Base-by-base conservation (phyloP, 495 filamentous ascomycete genomes). In the Trichoderma asperelloides region DNA sequence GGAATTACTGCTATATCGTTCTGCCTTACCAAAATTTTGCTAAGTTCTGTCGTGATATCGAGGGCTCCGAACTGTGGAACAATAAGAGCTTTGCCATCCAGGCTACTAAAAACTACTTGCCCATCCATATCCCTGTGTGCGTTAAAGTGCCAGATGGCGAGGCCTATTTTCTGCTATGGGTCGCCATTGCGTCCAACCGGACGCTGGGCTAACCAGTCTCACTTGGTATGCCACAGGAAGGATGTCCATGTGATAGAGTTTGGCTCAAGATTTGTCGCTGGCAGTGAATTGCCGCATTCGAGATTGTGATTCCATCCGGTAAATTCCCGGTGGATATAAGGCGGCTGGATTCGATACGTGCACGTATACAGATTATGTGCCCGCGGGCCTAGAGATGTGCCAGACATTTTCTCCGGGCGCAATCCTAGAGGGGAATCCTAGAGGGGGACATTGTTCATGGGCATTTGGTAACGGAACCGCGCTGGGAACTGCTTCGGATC, bases 1-100 rank as follows among this genome's bases (percentile, higher is more conserved):
- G 87, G 89, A 60, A 91, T 88, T 7, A 91, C 86, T 45, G 82
- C 85, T 67, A 91, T 91, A 71, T 91, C 89, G 69, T 86, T 86
- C 7, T 87, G 88, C 16, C 86, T 83, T 11, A 91, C 79, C 23
- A 88, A 73, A 8, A 91, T 71, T 30, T 80, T 80, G 8, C 89
- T 89, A 27, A 90, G 77, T 72, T 91, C 89, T 0, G 89, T 89
- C 70, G 87, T 86, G 63, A 91, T 89, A 70, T 91, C 86, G 63
- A 91, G 78, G 25, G 85, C 81, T 8, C 89, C 89, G 68, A 86
- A 82, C 71, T 91, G 88, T 0, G 82, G 81, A 5, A 91, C 87
- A 69, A 91, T 87, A 18, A 91, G 72, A 69, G 87, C 86, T 74
- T 91, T 88, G 0, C 89, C 88, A 70, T 91, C 89, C 0, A 88